Conservation (phyloP, 371 early-diverging fungal genomes). For the Mucor circinelloides region DNA sequence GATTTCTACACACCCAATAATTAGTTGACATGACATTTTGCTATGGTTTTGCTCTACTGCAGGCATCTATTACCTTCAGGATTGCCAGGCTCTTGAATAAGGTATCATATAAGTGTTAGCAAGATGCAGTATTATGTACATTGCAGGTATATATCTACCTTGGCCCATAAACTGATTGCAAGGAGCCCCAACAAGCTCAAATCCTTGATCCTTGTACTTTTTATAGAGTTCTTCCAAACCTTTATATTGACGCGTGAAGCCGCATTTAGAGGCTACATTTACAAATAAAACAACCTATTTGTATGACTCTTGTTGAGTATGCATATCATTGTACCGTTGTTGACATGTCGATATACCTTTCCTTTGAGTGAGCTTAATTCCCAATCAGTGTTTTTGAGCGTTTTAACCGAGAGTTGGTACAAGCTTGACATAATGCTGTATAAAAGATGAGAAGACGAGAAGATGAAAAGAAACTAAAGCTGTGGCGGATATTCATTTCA, state of each 20-base stretch:
- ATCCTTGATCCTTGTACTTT: slow-evolving; percentile 77
- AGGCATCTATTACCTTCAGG: slow-evolving; percentile 27
- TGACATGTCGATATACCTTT: slow-evolving; percentile 22
- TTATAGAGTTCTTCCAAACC: slow-evolving; percentile 83
- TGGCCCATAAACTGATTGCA: slow-evolving; percentile 90
- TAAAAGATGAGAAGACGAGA: no score
- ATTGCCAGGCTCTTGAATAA: slow-evolving; percentile 58
- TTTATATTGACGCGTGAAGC: slow-evolving; percentile 87
- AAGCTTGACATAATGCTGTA: slow-evolving; percentile 10
- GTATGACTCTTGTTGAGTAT: not conserved
- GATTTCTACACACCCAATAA: slow-evolving; percentile 11
- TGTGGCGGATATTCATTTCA: no score
- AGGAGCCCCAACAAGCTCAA: slow-evolving; percentile 83
- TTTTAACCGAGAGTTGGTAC: slow-evolving; percentile 46
- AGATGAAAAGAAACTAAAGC: no score
- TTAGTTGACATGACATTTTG: not conserved
- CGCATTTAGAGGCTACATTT: slow-evolving; percentile 97
- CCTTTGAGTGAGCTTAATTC: slow-evolving; percentile 38
- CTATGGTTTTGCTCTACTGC: no score
- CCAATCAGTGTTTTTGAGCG: slow-evolving; percentile 50
- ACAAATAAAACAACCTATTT: slow-evolving; percentile 82
- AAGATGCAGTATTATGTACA: not conserved
- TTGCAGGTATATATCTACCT: slow-evolving; percentile 43
- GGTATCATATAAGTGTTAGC: no score
- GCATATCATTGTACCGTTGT: not conserved